Percentiles rank a stretch among this genome's conserved stretches.
These are phyloP conservation scores for Spongospora subterranea DNA, from an alignment of 208 protist species.

Conservation along the genomic window DNA sequence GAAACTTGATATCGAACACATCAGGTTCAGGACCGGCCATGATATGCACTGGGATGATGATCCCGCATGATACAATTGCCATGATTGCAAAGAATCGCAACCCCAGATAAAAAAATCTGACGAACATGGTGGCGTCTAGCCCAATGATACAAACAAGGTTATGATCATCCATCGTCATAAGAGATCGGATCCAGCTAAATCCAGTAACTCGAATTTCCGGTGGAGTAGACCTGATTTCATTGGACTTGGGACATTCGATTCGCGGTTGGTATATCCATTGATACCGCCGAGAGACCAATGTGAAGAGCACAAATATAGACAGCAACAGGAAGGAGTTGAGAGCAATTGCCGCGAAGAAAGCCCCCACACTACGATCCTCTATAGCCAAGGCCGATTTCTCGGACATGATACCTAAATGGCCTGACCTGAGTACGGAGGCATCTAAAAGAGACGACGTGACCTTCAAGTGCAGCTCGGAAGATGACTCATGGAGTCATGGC, in stretches of 20 bases:
- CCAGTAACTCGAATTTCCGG: background rate
- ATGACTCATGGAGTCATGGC: no score
- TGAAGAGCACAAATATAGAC: background rate
- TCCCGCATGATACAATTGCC: background rate
- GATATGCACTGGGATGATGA: background rate
- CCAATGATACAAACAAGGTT: conserved; percentile 12
- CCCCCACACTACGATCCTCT: no score
- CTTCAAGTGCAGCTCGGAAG: no score
- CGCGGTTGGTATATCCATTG: background rate
- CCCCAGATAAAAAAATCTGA: background rate
- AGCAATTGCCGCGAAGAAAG: no score
- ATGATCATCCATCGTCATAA: background rate
- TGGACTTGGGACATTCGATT: background rate
- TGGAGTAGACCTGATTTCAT: background rate
- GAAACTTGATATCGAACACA: background rate
- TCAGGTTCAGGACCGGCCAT: background rate
- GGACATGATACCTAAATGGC: no score
- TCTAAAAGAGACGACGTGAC: no score
- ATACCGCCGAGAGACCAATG: background rate
- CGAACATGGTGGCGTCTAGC: conserved; percentile 2
- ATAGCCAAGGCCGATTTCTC: no score
- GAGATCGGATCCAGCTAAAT: background rate
- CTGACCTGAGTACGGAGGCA: no score
- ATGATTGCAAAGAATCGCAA: background rate
- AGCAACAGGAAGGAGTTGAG: no score